Base-by-base conservation (phyloP, 202 grass and related monocot species). In the Carex sylvatica region DNA sequence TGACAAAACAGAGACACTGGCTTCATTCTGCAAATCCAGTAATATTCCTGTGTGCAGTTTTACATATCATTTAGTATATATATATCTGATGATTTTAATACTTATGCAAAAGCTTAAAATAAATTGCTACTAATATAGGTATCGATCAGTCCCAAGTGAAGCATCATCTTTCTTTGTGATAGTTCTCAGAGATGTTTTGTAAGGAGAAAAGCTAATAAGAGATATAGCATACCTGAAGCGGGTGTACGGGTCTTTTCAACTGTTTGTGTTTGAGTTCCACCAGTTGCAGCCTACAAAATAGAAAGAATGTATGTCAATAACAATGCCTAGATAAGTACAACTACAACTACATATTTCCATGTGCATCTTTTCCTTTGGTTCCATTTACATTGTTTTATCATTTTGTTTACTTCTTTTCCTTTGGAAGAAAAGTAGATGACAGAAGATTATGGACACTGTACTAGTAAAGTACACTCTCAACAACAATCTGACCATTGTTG, bases 221-320 rank as follows among this genome's bases (percentile, higher is more conserved):
- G 22, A 80, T 24, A 68, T 49, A 65, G 4, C 2, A 9, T 82
- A 82, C 80, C 64, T 82, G 65, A 67, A 65, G 52, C 6, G 36
- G 80, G 80, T 40, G 53, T 35, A 11, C 61, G 79, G 63, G 79
- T 82, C 63, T 19, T 82, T 10, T 54, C 42, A 67, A 82, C 80
- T 33, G 80, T 82, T 56, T 82, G 62, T n/a, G 80, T 53, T 82
- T 82, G 80, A 67, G 80, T 77, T 20, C 53, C 74, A 77, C 74
- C 80, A 82, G 24, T 2, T 9, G 80, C 80, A 70, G 24, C 42
- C 80, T 82, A 67, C 61, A 82, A 67, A 66, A 54, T 4, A 55
- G 4, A 31, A 47, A 13, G 2, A 72, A 77, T 10, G 33, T 56
- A 8, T 31, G 6, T 76, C 51, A 76, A 76, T 24, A 58, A 58